These are phyloP conservation scores for Hygrophoropsis aurantiaca DNA, from an alignment of 768 basidiomycete genomes.

Conservation along the genomic window DNA sequence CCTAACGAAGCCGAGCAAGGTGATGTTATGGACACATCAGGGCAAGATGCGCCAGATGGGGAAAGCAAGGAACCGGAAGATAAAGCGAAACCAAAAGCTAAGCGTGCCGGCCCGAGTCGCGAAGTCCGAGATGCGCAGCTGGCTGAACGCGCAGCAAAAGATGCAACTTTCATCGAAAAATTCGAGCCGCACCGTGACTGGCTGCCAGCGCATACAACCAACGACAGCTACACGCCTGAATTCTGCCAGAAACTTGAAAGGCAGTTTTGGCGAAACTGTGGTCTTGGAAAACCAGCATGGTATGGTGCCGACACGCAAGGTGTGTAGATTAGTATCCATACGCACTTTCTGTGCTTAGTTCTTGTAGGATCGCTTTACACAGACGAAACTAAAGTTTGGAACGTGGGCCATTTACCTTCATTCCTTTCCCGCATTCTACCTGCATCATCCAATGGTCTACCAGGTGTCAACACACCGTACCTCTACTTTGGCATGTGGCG, in stretches of 20 bases:
- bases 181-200: conserved; percentile 78
- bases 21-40: conserved; percentile 11
- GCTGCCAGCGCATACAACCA: conserved; percentile 72
- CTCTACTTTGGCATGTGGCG: conserved; percentile 99
- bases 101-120: conserved; percentile 40
- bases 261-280: conserved; percentile 89
- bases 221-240: conserved; percentile 82
- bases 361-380: conserved; percentile 65
- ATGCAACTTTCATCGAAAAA: conserved; percentile 58
- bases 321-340: conserved; percentile 30
- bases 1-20: conserved; percentile 10
- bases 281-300: conserved; percentile 89
- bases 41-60: conserved; percentile 3
- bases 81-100: conserved; percentile 39
- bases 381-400: conserved; percentile 82
- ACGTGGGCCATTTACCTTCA: conserved; percentile 90
- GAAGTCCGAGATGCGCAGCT: conserved; percentile 47
- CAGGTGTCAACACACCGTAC: conserved; percentile 96
- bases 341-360: background rate
- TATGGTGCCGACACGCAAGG: conserved; percentile 97
- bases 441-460: conserved; percentile 64
- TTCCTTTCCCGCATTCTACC: conserved; percentile 80
- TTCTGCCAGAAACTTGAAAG: conserved; percentile 87
- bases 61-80: conserved; percentile 32
- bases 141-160: conserved; percentile 43